Evolutionary conservation across 1,284 basidiomycete species (phyloP).

Genomic region (Boletus holoroseus): DNA sequence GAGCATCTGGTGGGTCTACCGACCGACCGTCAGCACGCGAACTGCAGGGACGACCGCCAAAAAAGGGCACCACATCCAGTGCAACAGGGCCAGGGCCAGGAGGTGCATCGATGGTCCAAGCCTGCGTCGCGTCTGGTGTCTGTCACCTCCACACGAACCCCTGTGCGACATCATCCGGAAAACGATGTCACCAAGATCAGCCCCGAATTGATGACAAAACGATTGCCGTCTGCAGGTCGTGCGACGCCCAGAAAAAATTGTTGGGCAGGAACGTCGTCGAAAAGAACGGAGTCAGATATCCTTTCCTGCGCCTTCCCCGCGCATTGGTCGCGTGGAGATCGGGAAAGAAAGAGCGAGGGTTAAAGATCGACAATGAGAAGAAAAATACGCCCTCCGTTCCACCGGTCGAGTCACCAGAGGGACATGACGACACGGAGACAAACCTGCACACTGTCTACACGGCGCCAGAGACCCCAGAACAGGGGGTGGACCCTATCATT

Average conservation of each 20-base stretch:
- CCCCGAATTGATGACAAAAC: conserved; percentile 21
- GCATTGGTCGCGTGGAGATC: conserved; percentile 15
- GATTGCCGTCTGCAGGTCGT: conserved; percentile 22
- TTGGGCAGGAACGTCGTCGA: conserved; percentile 15
- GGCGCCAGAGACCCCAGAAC: conserved; percentile 13
- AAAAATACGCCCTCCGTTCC: conserved; percentile 15
- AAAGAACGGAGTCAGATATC: conserved; percentile 20
- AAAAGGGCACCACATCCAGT: conserved; percentile 7
- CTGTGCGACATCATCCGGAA: conserved; percentile 24
- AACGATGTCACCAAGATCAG: conserved; percentile 25
- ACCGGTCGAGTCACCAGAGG: conserved; percentile 6
- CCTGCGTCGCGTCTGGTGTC: conserved; percentile 28
- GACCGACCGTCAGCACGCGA: conserved; percentile 37
- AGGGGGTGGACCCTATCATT: conserved; percentile 1
- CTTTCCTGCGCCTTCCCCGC: conserved; percentile 20
- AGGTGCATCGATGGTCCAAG: conserved; percentile 7
- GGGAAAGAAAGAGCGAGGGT: conserved; percentile 20
- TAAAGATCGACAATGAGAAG: conserved; percentile 16
- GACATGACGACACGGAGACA: conserved; percentile 21
- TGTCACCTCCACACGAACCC: conserved; percentile 24
- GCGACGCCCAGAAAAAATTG: conserved; percentile 25
- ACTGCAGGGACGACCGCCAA: conserved; percentile 33
- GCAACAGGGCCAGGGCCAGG: conserved; percentile 11
- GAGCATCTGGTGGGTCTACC: conserved; percentile 40
- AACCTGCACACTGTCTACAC: conserved; percentile 25